Conservation (phyloP, 78 protist genomes). For the Parvularia atlantis region DNA sequence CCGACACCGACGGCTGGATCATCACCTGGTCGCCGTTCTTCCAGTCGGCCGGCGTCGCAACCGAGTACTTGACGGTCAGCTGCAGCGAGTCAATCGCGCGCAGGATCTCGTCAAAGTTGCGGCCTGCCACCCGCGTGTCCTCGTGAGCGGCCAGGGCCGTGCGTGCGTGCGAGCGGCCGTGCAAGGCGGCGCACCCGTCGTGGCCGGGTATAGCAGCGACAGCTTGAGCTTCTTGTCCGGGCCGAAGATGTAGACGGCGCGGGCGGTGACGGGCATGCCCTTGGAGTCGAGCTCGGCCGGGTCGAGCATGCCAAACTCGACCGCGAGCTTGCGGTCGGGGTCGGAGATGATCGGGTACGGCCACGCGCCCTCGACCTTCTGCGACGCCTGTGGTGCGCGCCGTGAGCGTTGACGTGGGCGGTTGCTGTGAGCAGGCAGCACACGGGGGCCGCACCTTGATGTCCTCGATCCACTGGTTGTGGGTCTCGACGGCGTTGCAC, state of each 20-base stretch:
- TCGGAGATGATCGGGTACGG: conserved; percentile 67
- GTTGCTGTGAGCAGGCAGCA: not conserved
- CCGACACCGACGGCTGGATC: conserved; percentile 41
- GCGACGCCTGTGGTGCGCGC: no score
- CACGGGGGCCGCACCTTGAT: conserved; percentile 38
- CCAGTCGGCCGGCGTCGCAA: conserved; percentile 76
- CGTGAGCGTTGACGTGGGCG: no score
- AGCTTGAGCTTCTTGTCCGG: conserved; percentile 48
- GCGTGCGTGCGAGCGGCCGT: not conserved
- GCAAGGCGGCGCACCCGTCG: no score
- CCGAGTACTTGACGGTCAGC: conserved; percentile 49
- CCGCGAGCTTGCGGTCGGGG: conserved; percentile 40
- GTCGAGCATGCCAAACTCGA: conserved; percentile 61
- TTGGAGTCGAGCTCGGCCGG: conserved; percentile 16
- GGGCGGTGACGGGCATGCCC: conserved; percentile 20
- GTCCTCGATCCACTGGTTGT: conserved; percentile 59
- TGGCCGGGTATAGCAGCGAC: conserved; percentile 55
- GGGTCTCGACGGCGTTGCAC: conserved; percentile 34
- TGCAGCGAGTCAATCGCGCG: conserved; percentile 68
- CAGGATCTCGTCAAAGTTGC: conserved; percentile 45
- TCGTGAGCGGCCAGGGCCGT: no score
- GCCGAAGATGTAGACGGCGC: conserved; percentile 53
- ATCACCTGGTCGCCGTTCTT: conserved; percentile 45
- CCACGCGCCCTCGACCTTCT: not conserved
- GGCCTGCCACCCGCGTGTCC: no score